phyloP scores from a whole-genome alignment of 2,329 filamentous ascomycete genomes.

The Ophidiomyces ophidiicola region DNA sequence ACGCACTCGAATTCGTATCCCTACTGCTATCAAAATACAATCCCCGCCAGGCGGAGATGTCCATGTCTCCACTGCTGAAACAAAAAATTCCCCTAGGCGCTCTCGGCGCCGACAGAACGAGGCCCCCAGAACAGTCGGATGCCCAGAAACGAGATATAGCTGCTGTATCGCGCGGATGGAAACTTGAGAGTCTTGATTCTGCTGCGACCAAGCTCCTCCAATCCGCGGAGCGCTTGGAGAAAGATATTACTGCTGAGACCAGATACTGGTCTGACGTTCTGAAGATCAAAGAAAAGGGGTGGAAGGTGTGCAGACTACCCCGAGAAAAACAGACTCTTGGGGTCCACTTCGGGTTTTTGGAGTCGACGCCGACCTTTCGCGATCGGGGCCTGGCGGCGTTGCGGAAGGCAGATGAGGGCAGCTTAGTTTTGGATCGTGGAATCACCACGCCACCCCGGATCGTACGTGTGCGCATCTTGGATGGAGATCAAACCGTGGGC shows the following conservation, averaged over 20 bases:
- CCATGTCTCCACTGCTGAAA: slow-evolving; percentile 59
- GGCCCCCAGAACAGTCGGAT: slow-evolving; percentile 47
- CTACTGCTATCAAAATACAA: slow-evolving; percentile 69
- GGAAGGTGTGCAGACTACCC: slow-evolving; percentile 70
- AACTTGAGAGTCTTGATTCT: slow-evolving; percentile 61
- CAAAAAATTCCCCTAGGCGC: slow-evolving; percentile 62
- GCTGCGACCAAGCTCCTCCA: slow-evolving; percentile 61
- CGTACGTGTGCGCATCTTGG: slow-evolving; percentile 55
- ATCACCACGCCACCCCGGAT: slow-evolving; percentile 42
- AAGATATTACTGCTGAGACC: slow-evolving; percentile 66
- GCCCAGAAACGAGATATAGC: slow-evolving; percentile 43
- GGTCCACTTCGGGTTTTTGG: slow-evolving; percentile 79
- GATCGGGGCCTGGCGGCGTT: slow-evolving; percentile 71
- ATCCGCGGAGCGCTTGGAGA: slow-evolving; percentile 59
- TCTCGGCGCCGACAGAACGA: slow-evolving; percentile 55
- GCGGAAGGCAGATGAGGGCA: slow-evolving; percentile 60
- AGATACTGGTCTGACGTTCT: slow-evolving; percentile 83
- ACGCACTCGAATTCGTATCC: slow-evolving; percentile 71
- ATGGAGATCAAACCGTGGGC: slow-evolving; percentile 48
- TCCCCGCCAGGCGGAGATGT: slow-evolving; percentile 56
- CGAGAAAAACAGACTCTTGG: slow-evolving; percentile 61
- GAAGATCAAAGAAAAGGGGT: slow-evolving; percentile 68
- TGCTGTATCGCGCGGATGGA: slow-evolving; percentile 54
- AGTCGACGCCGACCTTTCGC: slow-evolving; percentile 50
- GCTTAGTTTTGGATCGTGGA: slow-evolving; percentile 59